Evolutionary conservation across 2,329 filamentous ascomycete genomes (phyloP), one percentile per base, ranked within the genome.

Genomic region (Hypoxylon sp.): DNA sequence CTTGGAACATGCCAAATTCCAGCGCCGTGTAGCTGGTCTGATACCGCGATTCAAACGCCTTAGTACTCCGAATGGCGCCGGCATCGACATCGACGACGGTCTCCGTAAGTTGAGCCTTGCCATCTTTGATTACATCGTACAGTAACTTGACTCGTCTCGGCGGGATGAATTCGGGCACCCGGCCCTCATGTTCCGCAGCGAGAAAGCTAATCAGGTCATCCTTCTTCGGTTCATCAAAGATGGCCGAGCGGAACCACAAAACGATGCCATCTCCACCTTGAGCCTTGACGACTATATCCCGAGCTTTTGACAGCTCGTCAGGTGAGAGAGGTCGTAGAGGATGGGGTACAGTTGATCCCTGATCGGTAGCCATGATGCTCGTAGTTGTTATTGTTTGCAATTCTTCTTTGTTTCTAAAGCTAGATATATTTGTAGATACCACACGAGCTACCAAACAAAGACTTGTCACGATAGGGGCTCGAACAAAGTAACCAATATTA

Each of bases 141-240:
- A 83, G 73, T 62, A 87, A 82, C 71, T 81, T 80, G 39, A 84
- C 79, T 61, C 80, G 80, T 57, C 86, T 82, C 1, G 84, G 68
- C 19, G 72, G 74, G 15, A 58, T 55, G 15, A 59, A 35, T 4
- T 67, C 62, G 27, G 76, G 72, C 21, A 66, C 19, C 29, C 72
- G 53, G 10, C 75, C 74, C 11, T 72, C 74, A 62, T 78, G 76
- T 58, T 78, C 76, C 1, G 75, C 76, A n/a, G 54, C 58, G 24
- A 78, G 70, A 62, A 73, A 77, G 24, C 63, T 54, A 21, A 68
- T 57, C 7, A 78, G 67, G 0, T 77, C 75, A 6, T 72, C 66
- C 58, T 68, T 74, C 52, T 71, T 74, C 2, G 76, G 76, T 48
- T 78, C 76, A n/a, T 75, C 63, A 11, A 74, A n/a, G n/a, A 71